Percentiles rank a stretch among this genome's conserved stretches.
Evolutionary conservation across 2,329 filamentous ascomycete species (phyloP).

Genomic region (Trichoderma harzianum): DNA sequence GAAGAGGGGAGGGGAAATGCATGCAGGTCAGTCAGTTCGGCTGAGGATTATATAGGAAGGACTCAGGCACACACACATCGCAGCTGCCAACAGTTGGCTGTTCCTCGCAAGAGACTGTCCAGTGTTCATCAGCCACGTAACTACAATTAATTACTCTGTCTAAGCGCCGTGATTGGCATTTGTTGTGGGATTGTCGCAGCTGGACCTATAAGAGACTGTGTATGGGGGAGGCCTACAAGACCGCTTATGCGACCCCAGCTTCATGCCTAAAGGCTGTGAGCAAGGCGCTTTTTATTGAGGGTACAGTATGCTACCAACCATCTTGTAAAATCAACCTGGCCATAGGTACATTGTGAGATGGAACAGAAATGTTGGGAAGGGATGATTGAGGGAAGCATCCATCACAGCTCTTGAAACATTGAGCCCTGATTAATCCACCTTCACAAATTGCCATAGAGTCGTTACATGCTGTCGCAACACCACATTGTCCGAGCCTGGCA

Average conservation of each 20-base stretch:
- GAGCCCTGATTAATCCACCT: not conserved
- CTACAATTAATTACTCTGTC: not conserved
- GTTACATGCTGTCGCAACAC: constrained; percentile 8
- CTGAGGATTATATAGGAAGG: not conserved
- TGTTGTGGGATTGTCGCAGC: not conserved
- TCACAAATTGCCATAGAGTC: constrained; percentile 19
- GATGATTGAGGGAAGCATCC: not conserved
- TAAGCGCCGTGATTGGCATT: not conserved
- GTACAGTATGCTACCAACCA: not conserved
- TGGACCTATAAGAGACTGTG: not conserved
- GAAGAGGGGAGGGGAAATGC: not conserved
- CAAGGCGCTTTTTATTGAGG: not conserved
- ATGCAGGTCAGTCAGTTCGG: not conserved
- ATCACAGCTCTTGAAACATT: not conserved
- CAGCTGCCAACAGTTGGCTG: not conserved
- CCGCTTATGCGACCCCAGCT: not conserved
- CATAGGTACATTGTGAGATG: not conserved
- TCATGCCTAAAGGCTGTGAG: not conserved
- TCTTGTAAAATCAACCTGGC: not conserved
- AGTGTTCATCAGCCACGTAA: not conserved
- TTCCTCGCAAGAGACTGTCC: not conserved
- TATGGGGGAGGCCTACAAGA: not conserved
- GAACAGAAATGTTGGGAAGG: not conserved
- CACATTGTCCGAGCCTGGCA: not conserved
- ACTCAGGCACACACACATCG: not conserved